These are phyloP conservation scores for Neonectria faginata DNA, from an alignment of 2,329 filamentous ascomycete genomes.

Conservation along the genomic window DNA sequence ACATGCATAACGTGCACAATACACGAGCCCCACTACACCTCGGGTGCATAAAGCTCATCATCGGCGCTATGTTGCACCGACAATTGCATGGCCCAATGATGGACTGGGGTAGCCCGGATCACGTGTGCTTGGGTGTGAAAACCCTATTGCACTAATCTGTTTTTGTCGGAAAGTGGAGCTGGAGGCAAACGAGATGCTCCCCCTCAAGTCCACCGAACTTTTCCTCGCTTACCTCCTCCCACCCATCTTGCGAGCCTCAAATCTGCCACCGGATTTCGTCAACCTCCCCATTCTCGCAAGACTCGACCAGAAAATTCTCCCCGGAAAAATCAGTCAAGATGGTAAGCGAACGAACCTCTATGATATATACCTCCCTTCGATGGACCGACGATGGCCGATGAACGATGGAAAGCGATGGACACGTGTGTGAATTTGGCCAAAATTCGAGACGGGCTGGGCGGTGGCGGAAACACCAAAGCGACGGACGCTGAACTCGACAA, in stretches of 20 bases:
- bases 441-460: slow-evolving; percentile 31
- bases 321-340: slow-evolving; percentile 72
- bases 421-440: slow-evolving; percentile 36
- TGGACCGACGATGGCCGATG: slow-evolving; percentile 36
- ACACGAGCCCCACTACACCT: slow-evolving; percentile 34
- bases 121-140: slow-evolving; percentile 53
- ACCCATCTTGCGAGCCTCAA: slow-evolving; percentile 63
- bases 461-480: slow-evolving; percentile 35
- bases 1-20: slow-evolving; percentile 34
- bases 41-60: slow-evolving; percentile 34
- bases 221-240: slow-evolving; percentile 61
- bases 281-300: slow-evolving; percentile 62
- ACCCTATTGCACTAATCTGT: slow-evolving; percentile 54
- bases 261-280: slow-evolving; percentile 69
- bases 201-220: slow-evolving; percentile 59
- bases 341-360: slow-evolving; percentile 64
- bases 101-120: slow-evolving; percentile 34
- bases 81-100: slow-evolving; percentile 36
- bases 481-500: slow-evolving; percentile 34
- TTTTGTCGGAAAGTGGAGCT: slow-evolving; percentile 55
- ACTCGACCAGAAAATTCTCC: slow-evolving; percentile 55
- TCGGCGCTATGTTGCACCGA: slow-evolving; percentile 39
- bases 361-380: slow-evolving; percentile 28
- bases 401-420: slow-evolving; percentile 35
- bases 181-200: slow-evolving; percentile 50